Evolutionary conservation across 140 eudicot genomes (phyloP).

Genomic region (Bidens hawaiensis): DNA sequence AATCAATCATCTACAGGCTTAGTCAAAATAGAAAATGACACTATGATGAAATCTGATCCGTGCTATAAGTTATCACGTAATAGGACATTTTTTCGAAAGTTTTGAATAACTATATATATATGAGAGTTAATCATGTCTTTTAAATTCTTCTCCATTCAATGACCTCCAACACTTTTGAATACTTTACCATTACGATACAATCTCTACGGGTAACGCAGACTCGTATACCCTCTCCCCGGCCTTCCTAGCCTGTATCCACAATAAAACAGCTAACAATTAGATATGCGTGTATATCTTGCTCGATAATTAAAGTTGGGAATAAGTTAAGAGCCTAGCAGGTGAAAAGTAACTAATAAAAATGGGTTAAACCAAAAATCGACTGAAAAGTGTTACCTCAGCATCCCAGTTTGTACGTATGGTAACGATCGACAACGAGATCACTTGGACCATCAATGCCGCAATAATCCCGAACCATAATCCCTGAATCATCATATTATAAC

Average conservation of each 20-base stretch:
- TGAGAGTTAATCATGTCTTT: not conserved
- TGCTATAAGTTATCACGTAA: not conserved
- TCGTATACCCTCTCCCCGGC: conserved; percentile 62
- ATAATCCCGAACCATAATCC: conserved; percentile 85
- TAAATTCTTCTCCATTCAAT: not conserved
- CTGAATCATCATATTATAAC: conserved; percentile 19
- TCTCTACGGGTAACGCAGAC: conserved; percentile 48
- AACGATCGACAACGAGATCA: conserved; percentile 33
- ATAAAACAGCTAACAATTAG: not conserved
- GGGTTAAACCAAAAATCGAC: not conserved
- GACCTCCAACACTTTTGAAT: not conserved
- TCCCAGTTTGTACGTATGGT: conserved; percentile 57
- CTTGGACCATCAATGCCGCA: conserved; percentile 61
- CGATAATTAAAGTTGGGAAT: not conserved
- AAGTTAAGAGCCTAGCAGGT: not conserved
- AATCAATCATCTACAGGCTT: too few species aligned
- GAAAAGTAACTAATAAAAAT: too few species aligned
- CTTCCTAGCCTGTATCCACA: conserved; percentile 48
- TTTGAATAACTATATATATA: too few species aligned
- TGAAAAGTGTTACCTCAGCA: conserved; percentile 41
- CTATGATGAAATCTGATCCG: not conserved
- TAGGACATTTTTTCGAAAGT: not conserved
- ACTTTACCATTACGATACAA: conserved; percentile 23
- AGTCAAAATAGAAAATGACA: too few species aligned
- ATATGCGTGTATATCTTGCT: not conserved